phyloP scores from a whole-genome alignment of 495 filamentous ascomycete species.

The Apodospora peruviana region DNA sequence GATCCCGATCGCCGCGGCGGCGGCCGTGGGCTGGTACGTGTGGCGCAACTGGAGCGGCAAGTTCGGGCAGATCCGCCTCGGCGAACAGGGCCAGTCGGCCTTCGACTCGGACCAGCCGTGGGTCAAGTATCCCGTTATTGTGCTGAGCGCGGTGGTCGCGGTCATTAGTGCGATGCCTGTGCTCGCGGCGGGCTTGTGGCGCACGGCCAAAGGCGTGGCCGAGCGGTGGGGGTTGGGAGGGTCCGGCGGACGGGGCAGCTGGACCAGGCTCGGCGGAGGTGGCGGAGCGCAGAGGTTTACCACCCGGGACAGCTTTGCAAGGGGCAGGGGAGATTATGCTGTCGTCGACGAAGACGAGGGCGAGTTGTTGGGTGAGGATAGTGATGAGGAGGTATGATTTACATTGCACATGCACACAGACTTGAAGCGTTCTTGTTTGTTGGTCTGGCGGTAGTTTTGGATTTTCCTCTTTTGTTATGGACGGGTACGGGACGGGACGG shows the following conservation, averaged over 20 bases:
- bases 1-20: conserved; percentile 63
- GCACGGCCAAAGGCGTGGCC: conserved; percentile 44
- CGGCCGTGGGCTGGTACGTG: conserved; percentile 73
- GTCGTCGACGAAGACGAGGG: conserved; percentile 90
- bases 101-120: conserved; percentile 63
- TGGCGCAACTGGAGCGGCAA: conserved; percentile 82
- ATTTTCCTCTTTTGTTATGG: no score
- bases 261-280: conserved; percentile 41
- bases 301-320: conserved; percentile 76
- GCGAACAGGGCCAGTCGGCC: conserved; percentile 45
- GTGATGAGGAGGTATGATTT: conserved; percentile 76
- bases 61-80: conserved; percentile 84
- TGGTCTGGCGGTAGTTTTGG: no score
- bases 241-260: conserved; percentile 30
- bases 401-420: no score
- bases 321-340: conserved; percentile 77
- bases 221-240: conserved; percentile 35
- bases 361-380: conserved; percentile 85
- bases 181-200: conserved; percentile 60
- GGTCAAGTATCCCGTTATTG: conserved; percentile 71
- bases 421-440: no score
- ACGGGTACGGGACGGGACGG: no score
- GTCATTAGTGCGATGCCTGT: conserved; percentile 75
- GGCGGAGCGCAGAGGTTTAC: conserved; percentile 59
- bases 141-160: conserved; percentile 56